Base-by-base conservation (phyloP, 345 rosid species). In the Citrus medica region DNA sequence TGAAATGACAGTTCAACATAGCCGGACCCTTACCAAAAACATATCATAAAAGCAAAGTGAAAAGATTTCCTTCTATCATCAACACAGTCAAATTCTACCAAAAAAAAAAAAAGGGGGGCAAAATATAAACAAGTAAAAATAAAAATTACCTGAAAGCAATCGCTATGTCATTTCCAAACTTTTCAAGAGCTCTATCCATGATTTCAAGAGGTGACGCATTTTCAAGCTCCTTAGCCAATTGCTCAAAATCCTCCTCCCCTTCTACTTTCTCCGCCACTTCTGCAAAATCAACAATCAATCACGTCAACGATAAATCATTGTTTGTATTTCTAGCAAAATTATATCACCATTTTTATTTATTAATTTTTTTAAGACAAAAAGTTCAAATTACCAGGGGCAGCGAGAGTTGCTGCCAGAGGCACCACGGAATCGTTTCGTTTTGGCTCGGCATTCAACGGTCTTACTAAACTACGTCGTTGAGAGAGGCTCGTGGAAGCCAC, bases 121-220 rank as follows among this genome's bases (percentile, higher is more conserved):
- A 70, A 16, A 22, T 2, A 67, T 24, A 53, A 55, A 7, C 2
- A 24, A 13, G 37, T 5, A 67, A 30, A 8, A 24, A 53, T 16
- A 21, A 33, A 58, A 37, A 67, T 30, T 80, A 93, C 99, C 97
- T 95, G 88, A 95, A 95, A 59, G 99, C 99, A 61, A 95, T 92
- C 4, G 98, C 99, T 46, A 95, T 95, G 32, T 93, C 92, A 58
- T 85, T 71, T 35, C 99, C 98, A 53, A 95, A 95, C 81, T 79
- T 87, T 84, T 89, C 93, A 3, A 95, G 88, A 22, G 98, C 99
- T 80, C 85, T 93, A n/a, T 95, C 98, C 90, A 93, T 89, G 74
- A 93, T 88, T 74, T 90, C 96, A 74, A 93, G 92, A 33, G 99
- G 97, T 74, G 99, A 95, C 77, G 97, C 95, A 56, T 82, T 82